These are phyloP conservation scores for Anisodus tanguticus DNA, from an alignment of 257 asterid genomes.

Conservation along the genomic window DNA sequence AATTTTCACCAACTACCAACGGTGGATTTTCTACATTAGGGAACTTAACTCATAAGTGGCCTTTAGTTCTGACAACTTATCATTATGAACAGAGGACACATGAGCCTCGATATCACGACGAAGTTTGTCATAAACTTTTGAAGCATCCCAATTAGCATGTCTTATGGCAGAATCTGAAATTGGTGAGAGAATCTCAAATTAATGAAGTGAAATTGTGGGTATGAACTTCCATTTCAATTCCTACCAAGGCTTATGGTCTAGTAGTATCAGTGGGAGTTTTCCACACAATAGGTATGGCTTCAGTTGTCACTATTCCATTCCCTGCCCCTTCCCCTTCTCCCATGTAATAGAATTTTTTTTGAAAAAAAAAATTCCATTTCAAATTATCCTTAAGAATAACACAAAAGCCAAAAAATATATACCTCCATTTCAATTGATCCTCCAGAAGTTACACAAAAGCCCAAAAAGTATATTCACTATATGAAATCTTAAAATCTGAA, in stretches of 20 bases:
- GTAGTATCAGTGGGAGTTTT: constrained; percentile 4
- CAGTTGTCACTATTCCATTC: neutral
- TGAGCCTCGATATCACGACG: constrained; percentile 60
- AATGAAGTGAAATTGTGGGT: neutral
- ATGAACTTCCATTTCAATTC: neutral
- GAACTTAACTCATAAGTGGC: constrained; percentile 51
- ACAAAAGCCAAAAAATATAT: neutral
- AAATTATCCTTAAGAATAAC: neutral
- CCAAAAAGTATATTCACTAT: neutral
- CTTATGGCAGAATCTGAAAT: constrained; percentile 60
- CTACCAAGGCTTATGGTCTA: neutral
- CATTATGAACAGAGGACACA: constrained; percentile 48
- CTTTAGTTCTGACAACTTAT: constrained; percentile 52
- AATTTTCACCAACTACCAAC: neutral
- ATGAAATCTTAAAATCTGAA: neutral
- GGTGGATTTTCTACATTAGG: neutral
- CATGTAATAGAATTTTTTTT: neutral
- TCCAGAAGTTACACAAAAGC: neutral
- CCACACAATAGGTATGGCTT: neutral
- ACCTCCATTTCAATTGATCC: neutral
- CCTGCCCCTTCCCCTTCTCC: neutral
- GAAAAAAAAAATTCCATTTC: neutral
- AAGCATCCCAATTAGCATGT: constrained; percentile 62
- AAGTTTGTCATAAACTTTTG: constrained; percentile 63
- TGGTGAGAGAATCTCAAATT: neutral